Base-by-base conservation (phyloP, 345 rosid species). In the Hibiscus trionum region DNA sequence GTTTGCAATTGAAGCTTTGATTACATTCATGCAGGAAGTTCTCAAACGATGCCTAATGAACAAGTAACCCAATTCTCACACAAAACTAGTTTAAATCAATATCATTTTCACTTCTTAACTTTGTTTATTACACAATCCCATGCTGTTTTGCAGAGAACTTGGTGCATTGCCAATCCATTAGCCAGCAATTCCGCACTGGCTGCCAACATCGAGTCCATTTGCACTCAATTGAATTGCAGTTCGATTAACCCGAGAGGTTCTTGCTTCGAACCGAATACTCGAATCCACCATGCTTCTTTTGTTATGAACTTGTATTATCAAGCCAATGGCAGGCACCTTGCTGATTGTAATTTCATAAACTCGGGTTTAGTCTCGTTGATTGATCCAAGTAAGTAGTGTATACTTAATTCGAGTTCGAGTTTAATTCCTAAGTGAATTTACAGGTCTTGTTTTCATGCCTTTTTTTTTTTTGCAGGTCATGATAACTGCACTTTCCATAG, bases 381-480 rank as follows among this genome's bases (percentile, higher is more conserved):
- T 9, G 60, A 56, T 56, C 60, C 60, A 21, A 56, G 60, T 56
- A 56, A 56, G 60, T 56, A 56, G 60, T 56, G 26, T 11, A 11
- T 47, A 11, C 16, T 12, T 47, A 11, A 19, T 8, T 11, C 4
- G 2, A 56, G 21, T 8, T 19, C 4, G 29, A 56, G 60, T 56
- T 56, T 16, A 56, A 56, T 56, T 26, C 27, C 27, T 0, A 3
- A 55, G 27, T 19, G 11, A 21, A 10, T 5, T 21, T 21, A 56
- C 11, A 3, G 29, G 3, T 56, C 12, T 11, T 21, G 10, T 11
- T 56, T 56, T 56, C 19, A 4, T 70, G 37, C 17, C 46, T 31
- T 31, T 0, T 11, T 72, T 11, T 72, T 63, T 47, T 11, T 57
- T 67, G 59, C 79, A 81, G 81, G 84, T 65, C 31, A 49, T 42